Evolutionary conservation across 768 basidiomycete species (phyloP).

Genomic region (Serendipita indica): DNA sequence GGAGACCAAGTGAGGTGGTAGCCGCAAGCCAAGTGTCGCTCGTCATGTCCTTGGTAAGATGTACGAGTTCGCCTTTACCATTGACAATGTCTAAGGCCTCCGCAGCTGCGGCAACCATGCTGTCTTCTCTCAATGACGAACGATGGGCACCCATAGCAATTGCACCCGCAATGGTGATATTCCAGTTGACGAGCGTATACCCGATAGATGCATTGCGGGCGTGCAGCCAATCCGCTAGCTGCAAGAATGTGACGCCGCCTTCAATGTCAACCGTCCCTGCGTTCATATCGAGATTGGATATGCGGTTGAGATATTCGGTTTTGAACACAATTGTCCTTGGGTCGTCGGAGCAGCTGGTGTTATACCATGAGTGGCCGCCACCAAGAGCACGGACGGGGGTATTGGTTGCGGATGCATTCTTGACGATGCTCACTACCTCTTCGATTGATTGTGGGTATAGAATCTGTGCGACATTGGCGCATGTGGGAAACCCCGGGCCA

Average conservation of each 20-base stretch:
- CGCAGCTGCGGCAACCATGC: slow-evolving; percentile 12
- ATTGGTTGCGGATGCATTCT: slow-evolving; percentile 8
- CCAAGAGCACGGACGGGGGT: slow-evolving; percentile 13
- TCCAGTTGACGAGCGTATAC: slow-evolving; percentile 13
- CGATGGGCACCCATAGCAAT: slow-evolving; percentile 14
- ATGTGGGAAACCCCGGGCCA: slow-evolving; percentile 12
- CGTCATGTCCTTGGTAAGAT: slow-evolving; percentile 11
- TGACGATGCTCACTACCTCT: slow-evolving; percentile 11
- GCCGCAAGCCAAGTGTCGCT: slow-evolving; percentile 14
- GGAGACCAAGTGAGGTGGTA: slow-evolving; percentile 12
- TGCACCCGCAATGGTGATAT: slow-evolving; percentile 13
- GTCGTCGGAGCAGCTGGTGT: slow-evolving; percentile 13
- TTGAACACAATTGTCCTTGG: slow-evolving; percentile 12
- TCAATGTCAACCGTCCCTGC: slow-evolving; percentile 9
- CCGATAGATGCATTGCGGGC: slow-evolving; percentile 13
- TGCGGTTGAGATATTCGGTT: slow-evolving; percentile 12
- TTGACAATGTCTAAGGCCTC: slow-evolving; percentile 12
- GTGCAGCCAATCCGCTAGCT: slow-evolving; percentile 13
- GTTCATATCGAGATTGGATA: slow-evolving; percentile 10
- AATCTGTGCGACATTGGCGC: slow-evolving; percentile 11
- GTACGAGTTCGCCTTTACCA: slow-evolving; percentile 14
- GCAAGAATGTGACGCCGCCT: slow-evolving; percentile 13
- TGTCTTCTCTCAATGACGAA: slow-evolving; percentile 13
- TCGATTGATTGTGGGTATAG: slow-evolving; percentile 10
- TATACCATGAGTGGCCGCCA: slow-evolving; percentile 11